Conservation (phyloP, 1,284 basidiomycete species). For the Boletellus sp. region DNA sequence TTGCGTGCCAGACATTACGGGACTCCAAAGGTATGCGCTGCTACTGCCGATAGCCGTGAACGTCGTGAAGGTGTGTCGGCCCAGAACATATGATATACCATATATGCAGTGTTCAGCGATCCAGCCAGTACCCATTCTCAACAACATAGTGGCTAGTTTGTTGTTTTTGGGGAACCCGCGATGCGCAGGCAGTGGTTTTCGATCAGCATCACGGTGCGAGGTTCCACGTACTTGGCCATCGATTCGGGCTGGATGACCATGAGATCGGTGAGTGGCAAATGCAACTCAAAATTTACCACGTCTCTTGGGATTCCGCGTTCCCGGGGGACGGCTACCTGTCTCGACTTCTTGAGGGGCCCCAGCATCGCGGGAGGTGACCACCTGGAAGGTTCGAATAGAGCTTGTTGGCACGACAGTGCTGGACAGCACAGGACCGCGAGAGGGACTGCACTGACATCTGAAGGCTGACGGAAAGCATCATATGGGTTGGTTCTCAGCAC, state of each 20-base stretch:
- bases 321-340: slow-evolving; percentile 68
- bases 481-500: too few relatives aligned
- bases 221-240: too few relatives aligned
- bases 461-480: slow-evolving; percentile 45
- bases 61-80: slow-evolving; percentile 72
- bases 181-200: too few relatives aligned
- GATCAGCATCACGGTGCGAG: too few relatives aligned
- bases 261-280: slow-evolving; percentile 3
- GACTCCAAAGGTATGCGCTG: slow-evolving; percentile 56
- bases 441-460: slow-evolving; percentile 77
- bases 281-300: slow-evolving; percentile 32
- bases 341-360: slow-evolving; percentile 67
- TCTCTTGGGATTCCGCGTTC: slow-evolving; percentile 74
- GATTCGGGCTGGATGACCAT: slow-evolving; percentile 46
- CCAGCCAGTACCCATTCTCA: too few relatives aligned
- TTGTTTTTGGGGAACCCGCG: too few relatives aligned
- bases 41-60: slow-evolving; percentile 73
- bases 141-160: too few relatives aligned
- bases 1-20: slow-evolving; percentile 62
- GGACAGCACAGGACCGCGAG: slow-evolving; percentile 53
- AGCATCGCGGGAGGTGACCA: slow-evolving; percentile 55
- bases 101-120: too few relatives aligned
- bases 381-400: slow-evolving; percentile 33
- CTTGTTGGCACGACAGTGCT: not conserved
- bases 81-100: too few relatives aligned